Evolutionary conservation across 1,284 basidiomycete genomes (phyloP).

Genomic region (Ustilago nuda): DNA sequence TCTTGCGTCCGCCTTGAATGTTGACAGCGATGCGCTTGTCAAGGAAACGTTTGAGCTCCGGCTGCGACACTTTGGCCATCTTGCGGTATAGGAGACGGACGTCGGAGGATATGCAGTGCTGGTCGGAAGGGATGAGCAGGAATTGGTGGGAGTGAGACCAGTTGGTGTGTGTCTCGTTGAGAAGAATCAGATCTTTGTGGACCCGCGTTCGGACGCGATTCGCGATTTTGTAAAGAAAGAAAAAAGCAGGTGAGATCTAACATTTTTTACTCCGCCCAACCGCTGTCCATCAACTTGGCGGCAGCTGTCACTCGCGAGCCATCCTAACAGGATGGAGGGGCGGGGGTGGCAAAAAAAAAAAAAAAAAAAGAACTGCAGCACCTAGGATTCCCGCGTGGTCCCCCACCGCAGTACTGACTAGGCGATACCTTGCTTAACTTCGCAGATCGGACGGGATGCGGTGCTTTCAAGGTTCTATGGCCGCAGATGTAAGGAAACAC

Average conservation of each 20-base stretch:
- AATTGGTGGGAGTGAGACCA: not conserved
- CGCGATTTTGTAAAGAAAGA: not conserved
- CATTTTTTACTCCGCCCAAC: not conserved
- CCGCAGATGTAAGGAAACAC: constrained; percentile 73
- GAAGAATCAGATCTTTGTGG: not conserved
- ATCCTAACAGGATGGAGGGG: too few species aligned
- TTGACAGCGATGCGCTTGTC: constrained; percentile 96
- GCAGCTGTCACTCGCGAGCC: too few species aligned
- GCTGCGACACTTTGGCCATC: constrained; percentile 67
- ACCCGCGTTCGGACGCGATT: not conserved
- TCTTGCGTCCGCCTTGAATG: constrained; percentile 94
- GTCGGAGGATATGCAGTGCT: constrained; percentile 1
- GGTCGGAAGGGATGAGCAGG: not conserved
- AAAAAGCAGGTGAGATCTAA: not conserved
- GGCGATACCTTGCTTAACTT: constrained; percentile 82
- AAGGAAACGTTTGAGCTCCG: constrained; percentile 79
- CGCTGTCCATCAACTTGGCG: too few species aligned
- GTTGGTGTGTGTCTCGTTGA: not conserved
- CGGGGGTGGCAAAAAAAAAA: too few species aligned
- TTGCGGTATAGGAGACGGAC: constrained; percentile 1
- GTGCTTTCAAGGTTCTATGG: constrained; percentile 83
- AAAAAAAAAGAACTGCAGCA: constrained; percentile 76
- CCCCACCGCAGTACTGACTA: constrained; percentile 86
- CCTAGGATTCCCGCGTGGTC: constrained; percentile 84
- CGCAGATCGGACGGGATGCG: constrained; percentile 84